Conservation (phyloP, 2,329 filamentous ascomycete species). For the Dendrostoma leiphaemia region DNA sequence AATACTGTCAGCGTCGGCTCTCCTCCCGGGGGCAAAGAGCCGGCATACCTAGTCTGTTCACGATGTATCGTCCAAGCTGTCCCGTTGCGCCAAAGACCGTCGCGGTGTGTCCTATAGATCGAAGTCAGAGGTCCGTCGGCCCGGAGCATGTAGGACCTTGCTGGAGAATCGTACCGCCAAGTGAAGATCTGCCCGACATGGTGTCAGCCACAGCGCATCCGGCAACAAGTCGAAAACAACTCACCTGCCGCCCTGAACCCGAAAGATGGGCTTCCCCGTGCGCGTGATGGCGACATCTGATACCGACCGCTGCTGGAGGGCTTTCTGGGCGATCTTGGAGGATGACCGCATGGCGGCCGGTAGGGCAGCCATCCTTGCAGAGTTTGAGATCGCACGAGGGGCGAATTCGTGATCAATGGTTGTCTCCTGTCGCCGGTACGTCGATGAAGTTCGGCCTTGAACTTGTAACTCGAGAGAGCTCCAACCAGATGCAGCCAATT, state of each 20-base stretch:
- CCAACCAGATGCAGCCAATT: conserved; percentile 19
- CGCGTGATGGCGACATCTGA: conserved; percentile 91
- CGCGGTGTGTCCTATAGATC: conserved; percentile 75
- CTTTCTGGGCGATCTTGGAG: conserved; percentile 43
- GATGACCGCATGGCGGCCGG: conserved; percentile 55
- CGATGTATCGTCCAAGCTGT: conserved; percentile 93
- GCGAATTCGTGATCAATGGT: conserved; percentile 28
- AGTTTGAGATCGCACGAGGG: conserved; percentile 30
- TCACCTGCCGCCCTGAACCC: conserved; percentile 85
- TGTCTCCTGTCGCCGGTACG: conserved; percentile 19
- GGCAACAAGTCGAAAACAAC: conserved; percentile 34
- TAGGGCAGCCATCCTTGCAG: conserved; percentile 54
- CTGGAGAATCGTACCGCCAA: conserved; percentile 65
- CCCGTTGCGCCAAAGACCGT: conserved; percentile 98
- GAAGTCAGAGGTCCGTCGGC: conserved; percentile 14
- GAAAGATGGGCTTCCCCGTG: conserved; percentile 93
- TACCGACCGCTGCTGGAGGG: conserved; percentile 51
- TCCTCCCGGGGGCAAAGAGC: background rate
- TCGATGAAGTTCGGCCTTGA: conserved; percentile 23
- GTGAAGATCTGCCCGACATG: conserved; percentile 62
- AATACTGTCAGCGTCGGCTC: conserved; percentile 24
- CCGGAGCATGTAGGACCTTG: background rate
- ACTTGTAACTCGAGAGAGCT: conserved; percentile 17
- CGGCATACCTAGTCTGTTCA: conserved; percentile 77
- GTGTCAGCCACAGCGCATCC: conserved; percentile 1